Evolutionary conservation across 345 rosid genomes (phyloP), one percentile per base, ranked within the genome.

Genomic region (Eucalyptus polyanthemos): DNA sequence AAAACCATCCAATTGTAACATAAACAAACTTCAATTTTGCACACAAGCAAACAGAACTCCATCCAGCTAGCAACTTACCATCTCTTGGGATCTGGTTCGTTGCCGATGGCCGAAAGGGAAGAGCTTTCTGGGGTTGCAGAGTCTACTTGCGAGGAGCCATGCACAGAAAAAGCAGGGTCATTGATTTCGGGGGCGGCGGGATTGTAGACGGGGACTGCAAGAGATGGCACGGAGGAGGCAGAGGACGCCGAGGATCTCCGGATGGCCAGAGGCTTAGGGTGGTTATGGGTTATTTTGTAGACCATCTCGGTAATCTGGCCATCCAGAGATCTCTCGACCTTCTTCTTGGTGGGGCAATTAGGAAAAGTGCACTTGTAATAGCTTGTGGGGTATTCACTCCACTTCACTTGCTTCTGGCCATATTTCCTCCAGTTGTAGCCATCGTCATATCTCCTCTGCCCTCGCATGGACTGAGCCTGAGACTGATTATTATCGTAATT

Each of bases 371-470:
- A 44, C 47, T 44, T 44, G 10, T 44, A 44, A 44, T 44, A 44
- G 47, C 9, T 44, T 44, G 2, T 44, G 47, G 47, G 47, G 10
- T 44, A 8, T 44, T 44, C 9, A 44, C 47, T 44, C 47, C 47
- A n/a, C 47, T 10, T 44, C 8, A 3, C 9, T 6, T 95, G 96
- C 90, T 97, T 97, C 88, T 97, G 99, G 9, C 99, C 99, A 88
- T 96, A 97, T 92, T 97, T 97, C n/a, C 99, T 93, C 99, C 99
- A 97, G 40, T 96, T 96, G 92, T 95, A 97, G 44, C 99, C 99
- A 90, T 96, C 99, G 14, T 95, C 97, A 42, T 8, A 42, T 42
- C 44, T 42, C 44, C 44, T 42, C 44, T 42, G 44, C 44, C 6
- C 44, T 42, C 44, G 44, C 44, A 42, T 42, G 44, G 44, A 42